Evolutionary conservation across 176 grass and related monocot genomes (phyloP), one percentile per base, ranked within the genome.

Genomic region (Leersia perrieri): DNA sequence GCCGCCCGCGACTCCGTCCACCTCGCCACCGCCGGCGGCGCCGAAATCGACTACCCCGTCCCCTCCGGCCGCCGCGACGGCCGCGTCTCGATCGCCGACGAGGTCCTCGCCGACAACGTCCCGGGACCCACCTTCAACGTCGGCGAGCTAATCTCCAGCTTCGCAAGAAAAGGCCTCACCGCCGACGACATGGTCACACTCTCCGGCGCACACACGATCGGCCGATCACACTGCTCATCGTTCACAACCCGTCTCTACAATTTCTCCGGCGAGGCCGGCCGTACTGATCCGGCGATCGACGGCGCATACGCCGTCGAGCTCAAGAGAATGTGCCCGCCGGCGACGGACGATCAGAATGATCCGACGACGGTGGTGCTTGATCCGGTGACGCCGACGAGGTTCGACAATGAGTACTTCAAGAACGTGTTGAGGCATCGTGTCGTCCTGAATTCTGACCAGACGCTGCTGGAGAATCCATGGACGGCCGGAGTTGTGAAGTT

Each of bases 381-480:
- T 63, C 65, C 63, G 0, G 82, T 72, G 8, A 83, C 79, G 4
- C 80, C 86, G 4, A 10, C 33, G 30, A 53, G 10, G 5, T 68
- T 89, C 30, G 86, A 92, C 83, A 80, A 76, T 44, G 65, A 77
- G 65, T 94, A 94, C 78, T 94, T 76, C 91, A 84, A 85, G 69
- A 83, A 94, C 58, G 68, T 94, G 38, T 11, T 88, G 0, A 63
- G 18, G 3, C 63, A 39, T 8, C 67, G 66, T 70, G 85, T 81
- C 16, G 44, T 75, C 16, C 63, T 94, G 79, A 42, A 10, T 11
- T 94, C 88, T 15, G 91, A 94, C 85, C 79, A 94, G 69, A 69
- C 67, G 30, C 73, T 90, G 45, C 82, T 80, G 38, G 40, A 42
- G 6, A 69, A 2, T 28, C 8, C 20, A 1, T 2, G 1, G 47